Percentiles rank a stretch among this genome's conserved stretches.
Evolutionary conservation across 1,284 basidiomycete species (phyloP).

Genomic region (Porogramme epimiltina): DNA sequence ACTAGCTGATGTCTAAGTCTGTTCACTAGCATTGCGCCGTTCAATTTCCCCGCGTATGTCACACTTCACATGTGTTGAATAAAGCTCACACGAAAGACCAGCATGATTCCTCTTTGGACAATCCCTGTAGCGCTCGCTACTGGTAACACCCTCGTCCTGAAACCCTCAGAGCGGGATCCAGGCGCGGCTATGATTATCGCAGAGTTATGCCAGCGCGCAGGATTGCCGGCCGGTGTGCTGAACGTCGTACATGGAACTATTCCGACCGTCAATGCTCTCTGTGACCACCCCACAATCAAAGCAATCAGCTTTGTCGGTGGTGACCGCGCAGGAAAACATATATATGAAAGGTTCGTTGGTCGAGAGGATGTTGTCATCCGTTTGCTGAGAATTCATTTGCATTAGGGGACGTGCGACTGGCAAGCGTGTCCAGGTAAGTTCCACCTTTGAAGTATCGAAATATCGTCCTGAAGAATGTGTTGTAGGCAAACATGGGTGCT

Average conservation of each 20-base stretch:
- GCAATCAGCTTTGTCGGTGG: slow-evolving; percentile 99
- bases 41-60: slow-evolving; percentile 89
- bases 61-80: neutral
- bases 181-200: slow-evolving; percentile 98
- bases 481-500: slow-evolving; percentile 81
- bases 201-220: slow-evolving; percentile 88
- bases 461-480: neutral
- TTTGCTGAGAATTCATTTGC: too few species aligned
- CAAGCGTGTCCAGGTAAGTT: slow-evolving; percentile 79
- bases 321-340: slow-evolving; percentile 91
- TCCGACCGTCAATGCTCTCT: slow-evolving; percentile 91
- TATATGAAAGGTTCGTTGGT: slow-evolving; percentile 74
- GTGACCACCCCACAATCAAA: slow-evolving; percentile 88
- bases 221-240: slow-evolving; percentile 78
- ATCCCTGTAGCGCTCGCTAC: slow-evolving; percentile 89
- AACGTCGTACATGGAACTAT: slow-evolving; percentile 91
- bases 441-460: neutral
- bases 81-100: slow-evolving; percentile 30
- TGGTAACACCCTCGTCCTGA: slow-evolving; percentile 93
- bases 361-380: neutral
- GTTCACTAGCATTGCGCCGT: slow-evolving; percentile 77
- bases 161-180: slow-evolving; percentile 96
- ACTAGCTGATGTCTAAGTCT: neutral
- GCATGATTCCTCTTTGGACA: slow-evolving; percentile 97
- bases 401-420: slow-evolving; percentile 79